These are phyloP conservation scores for Scedosporium aurantiacum DNA, from an alignment of 2,329 filamentous ascomycete species.

Conservation along the genomic window DNA sequence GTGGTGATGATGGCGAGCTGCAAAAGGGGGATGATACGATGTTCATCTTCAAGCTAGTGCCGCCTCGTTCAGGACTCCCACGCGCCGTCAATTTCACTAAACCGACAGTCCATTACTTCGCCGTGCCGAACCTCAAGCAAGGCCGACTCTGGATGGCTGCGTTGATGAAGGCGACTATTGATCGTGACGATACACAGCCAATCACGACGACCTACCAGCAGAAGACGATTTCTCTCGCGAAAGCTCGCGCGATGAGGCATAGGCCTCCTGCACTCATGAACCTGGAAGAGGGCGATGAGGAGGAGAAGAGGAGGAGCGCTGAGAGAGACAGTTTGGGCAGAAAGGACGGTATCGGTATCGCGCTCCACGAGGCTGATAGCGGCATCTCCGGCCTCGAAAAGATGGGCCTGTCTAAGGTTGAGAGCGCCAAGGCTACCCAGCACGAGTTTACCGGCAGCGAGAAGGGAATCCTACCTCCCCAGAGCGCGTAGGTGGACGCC, in stretches of 20 bases:
- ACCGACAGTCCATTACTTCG: conserved; percentile 94
- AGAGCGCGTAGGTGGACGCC: conserved; percentile 14
- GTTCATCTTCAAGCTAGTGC: conserved; percentile 97
- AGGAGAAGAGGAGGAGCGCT: conserved; percentile 13
- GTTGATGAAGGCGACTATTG: conserved; percentile 96
- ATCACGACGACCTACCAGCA: conserved; percentile 92
- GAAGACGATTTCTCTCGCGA: conserved; percentile 86
- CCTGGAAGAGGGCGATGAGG: conserved; percentile 33
- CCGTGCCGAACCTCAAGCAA: conserved; percentile 78
- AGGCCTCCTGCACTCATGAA: conserved; percentile 82
- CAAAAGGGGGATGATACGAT: conserved; percentile 56
- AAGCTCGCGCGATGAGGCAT: conserved; percentile 78
- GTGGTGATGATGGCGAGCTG: conserved; percentile 12
- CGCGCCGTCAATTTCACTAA: conserved; percentile 96
- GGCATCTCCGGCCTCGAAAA: conserved; percentile 26
- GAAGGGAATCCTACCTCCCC: conserved; percentile 15
- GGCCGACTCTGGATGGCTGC: conserved; percentile 97
- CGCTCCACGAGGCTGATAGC: conserved; percentile 27
- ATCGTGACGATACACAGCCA: conserved; percentile 69
- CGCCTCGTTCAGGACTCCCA: conserved; percentile 75
- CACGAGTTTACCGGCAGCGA: conserved; percentile 21
- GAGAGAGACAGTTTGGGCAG: conserved; percentile 6
- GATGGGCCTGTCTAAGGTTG: conserved; percentile 19
- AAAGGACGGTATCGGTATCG: conserved; percentile 24
- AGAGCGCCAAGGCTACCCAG: conserved; percentile 20